A percentile compares a stretch with the other conserved stretches of the same genome.
Evolutionary conservation across 352 stramenopile genomes (phyloP).

Genomic region (Phytophthora aleatoria): DNA sequence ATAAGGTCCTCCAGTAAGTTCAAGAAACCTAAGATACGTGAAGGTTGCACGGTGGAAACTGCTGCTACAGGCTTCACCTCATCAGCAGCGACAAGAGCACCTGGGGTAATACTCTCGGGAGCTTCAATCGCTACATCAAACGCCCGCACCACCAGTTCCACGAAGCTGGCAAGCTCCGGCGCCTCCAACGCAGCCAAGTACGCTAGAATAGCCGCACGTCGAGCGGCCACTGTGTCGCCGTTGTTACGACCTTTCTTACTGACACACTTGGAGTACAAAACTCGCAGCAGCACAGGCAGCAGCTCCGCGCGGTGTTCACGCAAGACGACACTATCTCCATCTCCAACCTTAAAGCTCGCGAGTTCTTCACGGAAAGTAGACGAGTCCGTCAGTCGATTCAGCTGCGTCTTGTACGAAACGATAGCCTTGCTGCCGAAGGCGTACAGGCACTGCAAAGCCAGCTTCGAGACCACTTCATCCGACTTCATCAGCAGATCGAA

Average conservation of each 20-base stretch:
- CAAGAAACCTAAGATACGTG: slow-evolving; percentile 88
- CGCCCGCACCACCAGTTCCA: slow-evolving; percentile 88
- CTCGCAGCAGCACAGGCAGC: slow-evolving; percentile 84
- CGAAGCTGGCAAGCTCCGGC: slow-evolving; percentile 82
- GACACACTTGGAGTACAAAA: slow-evolving; percentile 92
- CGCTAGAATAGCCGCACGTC: slow-evolving; percentile 89
- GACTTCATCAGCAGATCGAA: slow-evolving; percentile 91
- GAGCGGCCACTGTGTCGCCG: slow-evolving; percentile 82
- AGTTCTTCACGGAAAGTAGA: slow-evolving; percentile 90
- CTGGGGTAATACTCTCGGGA: slow-evolving; percentile 4
- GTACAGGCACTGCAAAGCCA: slow-evolving; percentile 88
- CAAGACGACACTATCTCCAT: slow-evolving; percentile 70
- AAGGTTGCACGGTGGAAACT: slow-evolving; percentile 67
- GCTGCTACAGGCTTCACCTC: slow-evolving; percentile 33
- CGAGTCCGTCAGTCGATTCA: slow-evolving; percentile 83
- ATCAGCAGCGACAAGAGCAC: slow-evolving; percentile 14
- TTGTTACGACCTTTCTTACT: slow-evolving; percentile 85
- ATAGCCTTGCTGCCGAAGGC: slow-evolving; percentile 86
- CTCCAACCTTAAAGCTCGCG: slow-evolving; percentile 86
- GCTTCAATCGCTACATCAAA: slow-evolving; percentile 72
- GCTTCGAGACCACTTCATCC: slow-evolving; percentile 85
- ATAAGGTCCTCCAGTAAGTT: slow-evolving; percentile 91
- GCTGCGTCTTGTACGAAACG: slow-evolving; percentile 84
- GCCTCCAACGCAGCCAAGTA: slow-evolving; percentile 86
- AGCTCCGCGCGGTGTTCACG: slow-evolving; percentile 80